Base-by-base conservation (phyloP, 2,329 filamentous ascomycete genomes). In the Periconia sp. region DNA sequence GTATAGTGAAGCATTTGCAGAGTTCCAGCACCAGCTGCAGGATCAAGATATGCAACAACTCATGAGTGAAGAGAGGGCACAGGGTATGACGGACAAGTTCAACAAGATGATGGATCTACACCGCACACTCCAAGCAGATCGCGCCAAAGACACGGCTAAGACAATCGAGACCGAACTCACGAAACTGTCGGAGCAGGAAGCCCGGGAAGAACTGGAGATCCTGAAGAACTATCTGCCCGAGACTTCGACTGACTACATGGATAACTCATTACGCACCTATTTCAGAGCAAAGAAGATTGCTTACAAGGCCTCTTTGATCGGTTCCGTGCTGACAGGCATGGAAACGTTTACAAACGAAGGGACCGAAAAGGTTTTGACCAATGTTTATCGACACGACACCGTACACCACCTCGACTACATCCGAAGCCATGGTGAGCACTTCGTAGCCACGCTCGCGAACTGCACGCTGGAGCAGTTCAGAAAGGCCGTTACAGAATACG, bases 81-180 rank as follows among this genome's bases (percentile, higher is more conserved):
- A 92, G 70, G 91, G 97, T 72, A 84, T 97, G 51, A 92, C 88
- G 60, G 90, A 85, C 64, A 89, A 91, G 57, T 96, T 93, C 43
- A 86, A 92, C 58, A 92, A 93, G 50, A 96, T 99, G 88, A 90
- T 96, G 85, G 93, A 99, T 67, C 82, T 99, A 44, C 97, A 97
- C 74, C 85, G 93, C 82, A 95, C 96, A 76, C 82, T 99, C 42
- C 93, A 96, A 68, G 84, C 90, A 52, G 95, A 92, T 13, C 92
- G 92, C 11, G 85, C 91, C 41, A 96, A 96, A 78, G 89, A 93
- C 2, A 93, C 96, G 72, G 87, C 91, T 66, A 97, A 96, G 78
- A 92, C 92, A 0, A 96, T 99, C 57, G 92, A 97, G 61, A 81
- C 97, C 30, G 92, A 97, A 71, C 79, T 97, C 53, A 85, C 89